These are phyloP conservation scores for Aspergillus aculeatus DNA, from an alignment of 2,329 filamentous ascomycete genomes.

Conservation along the genomic window DNA sequence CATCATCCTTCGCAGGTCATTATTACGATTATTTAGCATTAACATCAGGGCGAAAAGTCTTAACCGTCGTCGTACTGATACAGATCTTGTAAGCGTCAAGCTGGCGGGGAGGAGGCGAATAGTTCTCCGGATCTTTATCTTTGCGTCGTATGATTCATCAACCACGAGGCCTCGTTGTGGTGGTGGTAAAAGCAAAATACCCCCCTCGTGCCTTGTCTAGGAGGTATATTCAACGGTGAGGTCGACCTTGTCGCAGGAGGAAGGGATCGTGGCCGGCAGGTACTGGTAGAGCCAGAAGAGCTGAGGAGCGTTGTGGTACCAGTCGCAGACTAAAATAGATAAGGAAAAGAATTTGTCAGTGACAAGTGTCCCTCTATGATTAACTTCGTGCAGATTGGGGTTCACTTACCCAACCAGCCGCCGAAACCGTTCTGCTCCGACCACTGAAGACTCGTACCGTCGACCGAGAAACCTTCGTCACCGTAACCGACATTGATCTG, in stretches of 20 bases:
- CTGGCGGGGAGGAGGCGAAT: neutral
- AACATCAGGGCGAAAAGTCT: neutral
- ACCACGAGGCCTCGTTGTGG: constrained; percentile 17
- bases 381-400: neutral
- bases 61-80: constrained; percentile 5
- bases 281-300: constrained; percentile 38
- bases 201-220: constrained; percentile 14
- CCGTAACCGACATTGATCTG: constrained; percentile 37
- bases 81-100: neutral
- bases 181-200: neutral
- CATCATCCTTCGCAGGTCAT: neutral
- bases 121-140: constrained; percentile 3
- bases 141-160: constrained; percentile 17
- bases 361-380: neutral
- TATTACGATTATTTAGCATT: neutral
- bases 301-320: constrained; percentile 41
- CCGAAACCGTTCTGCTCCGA: constrained; percentile 32
- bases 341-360: constrained; percentile 1
- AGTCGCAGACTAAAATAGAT: constrained; percentile 36
- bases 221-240: constrained; percentile 28
- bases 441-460: constrained; percentile 28
- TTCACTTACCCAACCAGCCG: constrained; percentile 41
- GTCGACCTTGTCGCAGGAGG: constrained; percentile 35
- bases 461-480: constrained; percentile 31
- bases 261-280: constrained; percentile 25